phyloP scores from a whole-genome alignment of 495 filamentous ascomycete genomes.

The Staphylotrichum tortipilum region DNA sequence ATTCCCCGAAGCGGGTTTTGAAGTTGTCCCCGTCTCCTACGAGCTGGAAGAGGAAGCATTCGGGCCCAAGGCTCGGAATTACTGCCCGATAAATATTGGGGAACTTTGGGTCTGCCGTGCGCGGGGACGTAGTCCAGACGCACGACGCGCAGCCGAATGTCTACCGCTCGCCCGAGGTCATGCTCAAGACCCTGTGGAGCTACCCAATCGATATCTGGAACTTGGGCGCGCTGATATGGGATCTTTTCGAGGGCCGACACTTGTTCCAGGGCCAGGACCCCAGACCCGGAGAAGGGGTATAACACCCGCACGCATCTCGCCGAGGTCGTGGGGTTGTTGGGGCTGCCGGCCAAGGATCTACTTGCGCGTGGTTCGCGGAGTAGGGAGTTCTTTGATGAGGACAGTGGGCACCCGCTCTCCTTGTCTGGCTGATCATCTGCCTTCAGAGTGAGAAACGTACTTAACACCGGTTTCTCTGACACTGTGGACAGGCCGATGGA shows the following conservation, averaged over 20 bases:
- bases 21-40: background rate
- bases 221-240: constrained; percentile 42
- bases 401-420: too few species aligned
- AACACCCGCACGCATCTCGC: constrained; percentile 40
- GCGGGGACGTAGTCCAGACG: constrained; percentile 17
- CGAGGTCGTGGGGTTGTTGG: constrained; percentile 38
- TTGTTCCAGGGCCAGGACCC: constrained; percentile 39
- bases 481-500: background rate
- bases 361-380: constrained; percentile 10
- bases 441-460: background rate
- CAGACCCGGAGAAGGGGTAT: constrained; percentile 33
- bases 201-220: constrained; percentile 46
- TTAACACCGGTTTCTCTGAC: background rate
- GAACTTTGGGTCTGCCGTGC: constrained; percentile 43
- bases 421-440: too few species aligned
- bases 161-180: constrained; percentile 43
- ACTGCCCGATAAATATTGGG: constrained; percentile 43
- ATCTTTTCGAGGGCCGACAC: constrained; percentile 40
- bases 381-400: constrained; percentile 4
- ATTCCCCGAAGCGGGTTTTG: background rate
- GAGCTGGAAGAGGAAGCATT: background rate
- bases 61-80: constrained; percentile 10
- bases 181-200: constrained; percentile 36
- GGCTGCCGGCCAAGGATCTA: constrained; percentile 37
- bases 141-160: constrained; percentile 27